Evolutionary conservation across 768 basidiomycete genomes (phyloP).

Genomic region (Melanogaster broomeanus): DNA sequence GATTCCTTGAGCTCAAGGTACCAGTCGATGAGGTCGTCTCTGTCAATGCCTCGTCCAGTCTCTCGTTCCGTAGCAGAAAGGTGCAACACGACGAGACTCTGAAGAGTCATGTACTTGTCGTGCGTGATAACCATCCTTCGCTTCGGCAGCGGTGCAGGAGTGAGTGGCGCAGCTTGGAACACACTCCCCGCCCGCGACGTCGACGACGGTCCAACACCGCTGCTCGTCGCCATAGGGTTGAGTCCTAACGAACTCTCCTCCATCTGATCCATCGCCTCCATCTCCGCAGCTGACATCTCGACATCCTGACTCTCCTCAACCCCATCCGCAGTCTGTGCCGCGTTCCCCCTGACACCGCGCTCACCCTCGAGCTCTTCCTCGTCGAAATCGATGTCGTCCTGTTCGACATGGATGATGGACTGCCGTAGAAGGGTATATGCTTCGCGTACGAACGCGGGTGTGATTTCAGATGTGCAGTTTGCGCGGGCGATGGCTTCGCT

Average conservation of each 20-base stretch:
- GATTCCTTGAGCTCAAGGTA: slow-evolving; percentile 89
- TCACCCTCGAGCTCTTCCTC: slow-evolving; percentile 77
- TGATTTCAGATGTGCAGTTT: slow-evolving; percentile 97
- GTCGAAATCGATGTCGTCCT: slow-evolving; percentile 98
- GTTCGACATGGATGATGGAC: slow-evolving; percentile 99
- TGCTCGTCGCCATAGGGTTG: slow-evolving; percentile 38
- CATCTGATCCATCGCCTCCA: slow-evolving; percentile 52
- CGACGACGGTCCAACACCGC: slow-evolving; percentile 33
- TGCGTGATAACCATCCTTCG: slow-evolving; percentile 91
- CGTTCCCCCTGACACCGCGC: slow-evolving; percentile 40
- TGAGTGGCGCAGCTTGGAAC: slow-evolving; percentile 31
- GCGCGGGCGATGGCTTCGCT: slow-evolving; percentile 97
- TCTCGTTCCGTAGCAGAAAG: slow-evolving; percentile 75
- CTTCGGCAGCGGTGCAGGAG: slow-evolving; percentile 51
- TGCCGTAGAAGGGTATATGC: slow-evolving; percentile 94
- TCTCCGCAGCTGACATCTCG: slow-evolving; percentile 64
- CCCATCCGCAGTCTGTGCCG: slow-evolving; percentile 35
- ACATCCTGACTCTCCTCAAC: slow-evolving; percentile 58
- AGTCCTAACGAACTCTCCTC: slow-evolving; percentile 49
- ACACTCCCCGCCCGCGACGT: slow-evolving; percentile 30
- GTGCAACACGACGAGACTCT: slow-evolving; percentile 85
- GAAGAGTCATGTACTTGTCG: slow-evolving; percentile 90
- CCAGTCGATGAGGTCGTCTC: slow-evolving; percentile 95
- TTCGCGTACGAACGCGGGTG: slow-evolving; percentile 91
- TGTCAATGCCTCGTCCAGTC: slow-evolving; percentile 75